Evolutionary conservation across 306 rosid species (phyloP), one percentile per base, ranked within the genome.

Genomic region (Begonia masoniana): DNA sequence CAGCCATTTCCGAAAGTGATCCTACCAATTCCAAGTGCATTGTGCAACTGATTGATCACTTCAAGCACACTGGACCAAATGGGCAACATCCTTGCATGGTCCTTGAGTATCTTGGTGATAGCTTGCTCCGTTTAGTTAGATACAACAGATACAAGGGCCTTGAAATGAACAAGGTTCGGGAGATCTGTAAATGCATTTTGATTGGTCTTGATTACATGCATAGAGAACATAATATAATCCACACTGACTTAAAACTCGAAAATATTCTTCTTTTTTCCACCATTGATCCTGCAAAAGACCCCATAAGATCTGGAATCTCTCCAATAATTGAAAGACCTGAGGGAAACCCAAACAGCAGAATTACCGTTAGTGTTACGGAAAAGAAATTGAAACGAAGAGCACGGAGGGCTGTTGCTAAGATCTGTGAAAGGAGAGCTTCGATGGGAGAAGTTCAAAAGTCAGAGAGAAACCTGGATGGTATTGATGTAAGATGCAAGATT

Each of bases 1-100:
- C 94, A 7, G 63, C 71, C 43, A 68, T 89, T 71, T 72, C 95
- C 6, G 65, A 78, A 12, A 70, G 87, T 12, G 80, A 85, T 46
- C 93, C 89, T 7, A 55, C 77, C 19, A 78, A 81, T 72, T 82
- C 94, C 14, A 82, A 80, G 82, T 89, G 55, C 68, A 81, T 89
- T 50, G 82, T 85, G 58, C 81, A 79, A 16, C 82, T 89, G 64
- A 69, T 89, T 12, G 97, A 89, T 70, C 81, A 85, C 65, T 89
- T 89, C 75, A 89, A 89, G 81, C 97, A 85, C 42, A 39, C 75
- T 8, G 97, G 97, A 63, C 97, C 97, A 55, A 89, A 89, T 53
- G 97, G 97, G 64, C 95, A 89, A 74, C 97, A 89, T 69, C 86
- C 66, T 10, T 89, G 97, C 68, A 88, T 88, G 97, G 97, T 88